Conservation (phyloP, 1,284 basidiomycete species). For the Microbotryum lychnidis-dioicae region DNA sequence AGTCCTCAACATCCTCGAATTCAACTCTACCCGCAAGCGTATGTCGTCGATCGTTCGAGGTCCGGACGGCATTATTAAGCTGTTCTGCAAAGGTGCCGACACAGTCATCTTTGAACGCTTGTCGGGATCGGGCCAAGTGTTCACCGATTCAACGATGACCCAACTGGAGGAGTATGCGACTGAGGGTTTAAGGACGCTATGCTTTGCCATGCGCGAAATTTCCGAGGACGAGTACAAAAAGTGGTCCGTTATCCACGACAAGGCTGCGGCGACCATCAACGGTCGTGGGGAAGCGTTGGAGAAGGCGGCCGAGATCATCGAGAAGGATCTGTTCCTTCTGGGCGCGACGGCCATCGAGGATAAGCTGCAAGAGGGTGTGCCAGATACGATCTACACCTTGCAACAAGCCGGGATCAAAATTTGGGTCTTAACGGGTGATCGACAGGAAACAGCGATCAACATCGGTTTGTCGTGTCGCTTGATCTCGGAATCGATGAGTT, state of each 20-base stretch:
- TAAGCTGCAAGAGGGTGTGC: slow-evolving; percentile 96
- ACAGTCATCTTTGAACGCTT: slow-evolving; percentile 90
- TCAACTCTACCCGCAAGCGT: slow-evolving; percentile 93
- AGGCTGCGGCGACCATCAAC: slow-evolving; percentile 85
- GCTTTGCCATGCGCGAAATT: slow-evolving; percentile 86
- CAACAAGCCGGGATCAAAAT: slow-evolving; percentile 99
- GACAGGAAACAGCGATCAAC: slow-evolving; percentile 98
- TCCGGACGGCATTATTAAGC: slow-evolving; percentile 82
- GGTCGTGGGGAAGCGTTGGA: slow-evolving; percentile 90
- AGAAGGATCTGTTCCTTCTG: slow-evolving; percentile 82
- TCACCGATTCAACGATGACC: slow-evolving; percentile 72
- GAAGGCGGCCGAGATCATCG: slow-evolving; percentile 88
- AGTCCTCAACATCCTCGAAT: slow-evolving; percentile 94
- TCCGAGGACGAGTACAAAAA: slow-evolving; percentile 80
- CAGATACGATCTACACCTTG: slow-evolving; percentile 93
- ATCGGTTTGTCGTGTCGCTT: slow-evolving; percentile 95
- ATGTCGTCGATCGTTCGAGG: slow-evolving; percentile 91
- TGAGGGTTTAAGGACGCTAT: slow-evolving; percentile 92
- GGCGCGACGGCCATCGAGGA: slow-evolving; percentile 99
- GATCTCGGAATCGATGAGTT: slow-evolving; percentile 96
- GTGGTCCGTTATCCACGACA: slow-evolving; percentile 80
- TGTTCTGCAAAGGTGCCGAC: slow-evolving; percentile 96
- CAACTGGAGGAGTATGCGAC: slow-evolving; percentile 98
- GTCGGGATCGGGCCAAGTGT: slow-evolving; percentile 64
- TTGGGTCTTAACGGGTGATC: slow-evolving; percentile 96